These are phyloP conservation scores for Ricinus communis DNA, from an alignment of 345 rosid genomes.

Conservation along the genomic window DNA sequence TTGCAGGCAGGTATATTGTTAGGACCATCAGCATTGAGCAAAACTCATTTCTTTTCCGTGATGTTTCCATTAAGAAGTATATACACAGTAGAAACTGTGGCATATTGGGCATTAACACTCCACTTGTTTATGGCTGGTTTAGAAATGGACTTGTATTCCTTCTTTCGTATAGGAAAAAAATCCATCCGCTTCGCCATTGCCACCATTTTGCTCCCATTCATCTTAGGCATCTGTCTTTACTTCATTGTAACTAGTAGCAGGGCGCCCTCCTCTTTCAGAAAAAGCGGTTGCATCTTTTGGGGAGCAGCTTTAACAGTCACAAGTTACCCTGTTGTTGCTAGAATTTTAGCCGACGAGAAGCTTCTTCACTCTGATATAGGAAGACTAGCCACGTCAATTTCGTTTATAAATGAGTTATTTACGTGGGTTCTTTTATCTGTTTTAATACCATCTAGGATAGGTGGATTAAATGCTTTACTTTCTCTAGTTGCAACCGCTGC, in stretches of 20 bases:
- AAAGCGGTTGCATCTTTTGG: slow-evolving; percentile 11
- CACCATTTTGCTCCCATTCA: slow-evolving; percentile 39
- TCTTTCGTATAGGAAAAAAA: slow-evolving; percentile 30
- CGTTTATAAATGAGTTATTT: slow-evolving; percentile 21
- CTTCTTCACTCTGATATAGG: slow-evolving; percentile 36
- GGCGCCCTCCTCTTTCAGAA: not conserved
- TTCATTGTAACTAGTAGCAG: slow-evolving; percentile 9
- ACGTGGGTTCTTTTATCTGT: slow-evolving; percentile 28
- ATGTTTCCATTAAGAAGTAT: slow-evolving; percentile 35
- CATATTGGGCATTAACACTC: slow-evolving; percentile 46
- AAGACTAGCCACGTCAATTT: slow-evolving; percentile 17
- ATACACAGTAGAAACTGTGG: slow-evolving; percentile 46
- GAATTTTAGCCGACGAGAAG: slow-evolving; percentile 23
- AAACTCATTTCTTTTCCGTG: fast-evolving
- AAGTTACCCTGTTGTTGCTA: slow-evolving; percentile 28
- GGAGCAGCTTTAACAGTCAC: slow-evolving; percentile 24
- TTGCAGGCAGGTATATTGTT: slow-evolving; percentile 50
- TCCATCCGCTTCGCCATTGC: slow-evolving; percentile 35
- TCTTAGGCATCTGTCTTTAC: slow-evolving; percentile 33
- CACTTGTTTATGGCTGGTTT: slow-evolving; percentile 63
- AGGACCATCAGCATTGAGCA: slow-evolving; percentile 37
- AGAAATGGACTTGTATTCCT: slow-evolving; percentile 51
- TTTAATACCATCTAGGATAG: not conserved
- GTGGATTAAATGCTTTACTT: not conserved
- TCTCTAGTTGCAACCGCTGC: not conserved